phyloP scores from a whole-genome alignment of 2,329 filamentous ascomycete species.

The Thelonectria rubi region DNA sequence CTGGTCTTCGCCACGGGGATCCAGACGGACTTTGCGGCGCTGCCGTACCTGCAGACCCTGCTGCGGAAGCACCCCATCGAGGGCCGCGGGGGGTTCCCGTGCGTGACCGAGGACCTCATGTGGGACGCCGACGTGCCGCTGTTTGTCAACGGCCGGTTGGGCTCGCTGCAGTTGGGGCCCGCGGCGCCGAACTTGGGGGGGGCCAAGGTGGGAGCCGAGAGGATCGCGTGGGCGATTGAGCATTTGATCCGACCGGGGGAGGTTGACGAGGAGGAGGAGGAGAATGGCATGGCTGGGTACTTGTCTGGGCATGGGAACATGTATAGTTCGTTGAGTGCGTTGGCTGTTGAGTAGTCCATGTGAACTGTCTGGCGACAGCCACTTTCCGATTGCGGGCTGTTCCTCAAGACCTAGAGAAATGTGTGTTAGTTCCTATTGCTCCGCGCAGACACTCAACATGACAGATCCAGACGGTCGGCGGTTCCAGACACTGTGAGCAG shows the following conservation, averaged over 20 bases:
- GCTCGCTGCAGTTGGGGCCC: slow-evolving; percentile 73
- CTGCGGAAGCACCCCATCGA: slow-evolving; percentile 67
- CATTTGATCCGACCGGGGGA: slow-evolving; percentile 53
- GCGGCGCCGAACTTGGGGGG: slow-evolving; percentile 79
- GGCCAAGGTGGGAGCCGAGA: slow-evolving; percentile 75
- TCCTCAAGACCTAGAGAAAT: too few species aligned
- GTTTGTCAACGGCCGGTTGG: slow-evolving; percentile 75
- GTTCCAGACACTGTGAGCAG: too few species aligned
- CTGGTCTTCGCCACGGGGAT: slow-evolving; percentile 82
- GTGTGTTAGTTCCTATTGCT: too few species aligned
- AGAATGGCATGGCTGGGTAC: slow-evolving; percentile 40
- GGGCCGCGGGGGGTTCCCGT: slow-evolving; percentile 72
- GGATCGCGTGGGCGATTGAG: slow-evolving; percentile 75
- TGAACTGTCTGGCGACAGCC: too few species aligned
- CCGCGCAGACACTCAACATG: too few species aligned
- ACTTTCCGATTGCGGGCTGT: background rate
- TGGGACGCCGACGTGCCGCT: slow-evolving; percentile 78
- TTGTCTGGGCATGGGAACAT: slow-evolving; percentile 50
- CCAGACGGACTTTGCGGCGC: slow-evolving; percentile 66
- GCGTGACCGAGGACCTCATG: slow-evolving; percentile 78
- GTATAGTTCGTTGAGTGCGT: slow-evolving; percentile 45
- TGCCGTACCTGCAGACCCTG: slow-evolving; percentile 71
- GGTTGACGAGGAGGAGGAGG: slow-evolving; percentile 24
- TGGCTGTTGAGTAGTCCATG: slow-evolving; percentile 41
- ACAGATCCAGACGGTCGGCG: too few species aligned